Conservation (phyloP, 2,329 filamentous ascomycete species). For the Penicillium sp. region DNA sequence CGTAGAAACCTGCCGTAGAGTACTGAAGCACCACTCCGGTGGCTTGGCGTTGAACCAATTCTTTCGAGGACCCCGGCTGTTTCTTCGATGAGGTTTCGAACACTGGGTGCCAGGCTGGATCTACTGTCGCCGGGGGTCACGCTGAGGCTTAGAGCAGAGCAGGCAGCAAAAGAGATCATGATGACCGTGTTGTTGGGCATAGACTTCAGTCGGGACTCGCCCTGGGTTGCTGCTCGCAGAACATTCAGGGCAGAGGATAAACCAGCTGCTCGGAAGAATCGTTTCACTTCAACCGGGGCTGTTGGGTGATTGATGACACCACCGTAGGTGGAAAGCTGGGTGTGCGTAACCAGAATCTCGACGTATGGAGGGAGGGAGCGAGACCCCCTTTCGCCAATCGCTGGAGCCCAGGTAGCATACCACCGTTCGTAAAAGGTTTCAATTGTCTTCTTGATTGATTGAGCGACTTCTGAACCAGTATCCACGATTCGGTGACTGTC, state of each 20-base stretch:
- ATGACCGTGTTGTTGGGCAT: constrained; percentile 80
- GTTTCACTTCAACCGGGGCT: constrained; percentile 68
- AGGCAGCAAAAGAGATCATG: constrained; percentile 76
- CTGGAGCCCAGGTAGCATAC: constrained; percentile 63
- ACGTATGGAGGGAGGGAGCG: constrained; percentile 66
- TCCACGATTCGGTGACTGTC: constrained; percentile 36
- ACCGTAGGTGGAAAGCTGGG: constrained; percentile 71
- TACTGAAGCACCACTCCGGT: constrained; percentile 67
- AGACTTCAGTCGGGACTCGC: constrained; percentile 67
- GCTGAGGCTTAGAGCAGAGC: constrained; percentile 66
- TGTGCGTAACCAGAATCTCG: constrained; percentile 72
- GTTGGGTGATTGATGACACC: constrained; percentile 75
- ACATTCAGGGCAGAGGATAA: constrained; percentile 74
- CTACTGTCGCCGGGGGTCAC: constrained; percentile 57
- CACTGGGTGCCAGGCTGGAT: constrained; percentile 62
- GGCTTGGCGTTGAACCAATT: constrained; percentile 65
- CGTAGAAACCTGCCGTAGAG: constrained; percentile 60
- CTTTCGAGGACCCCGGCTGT: constrained; percentile 68
- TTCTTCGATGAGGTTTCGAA: constrained; percentile 66
- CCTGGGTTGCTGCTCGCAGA: constrained; percentile 71
- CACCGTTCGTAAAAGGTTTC: constrained; percentile 67
- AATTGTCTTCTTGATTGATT: constrained; percentile 58
- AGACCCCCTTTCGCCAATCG: constrained; percentile 55
- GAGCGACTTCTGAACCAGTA: constrained; percentile 35
- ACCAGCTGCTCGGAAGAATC: constrained; percentile 71